These are phyloP conservation scores for Violaceomyces palustris DNA, from an alignment of 1,284 basidiomycete species.

Conservation along the genomic window DNA sequence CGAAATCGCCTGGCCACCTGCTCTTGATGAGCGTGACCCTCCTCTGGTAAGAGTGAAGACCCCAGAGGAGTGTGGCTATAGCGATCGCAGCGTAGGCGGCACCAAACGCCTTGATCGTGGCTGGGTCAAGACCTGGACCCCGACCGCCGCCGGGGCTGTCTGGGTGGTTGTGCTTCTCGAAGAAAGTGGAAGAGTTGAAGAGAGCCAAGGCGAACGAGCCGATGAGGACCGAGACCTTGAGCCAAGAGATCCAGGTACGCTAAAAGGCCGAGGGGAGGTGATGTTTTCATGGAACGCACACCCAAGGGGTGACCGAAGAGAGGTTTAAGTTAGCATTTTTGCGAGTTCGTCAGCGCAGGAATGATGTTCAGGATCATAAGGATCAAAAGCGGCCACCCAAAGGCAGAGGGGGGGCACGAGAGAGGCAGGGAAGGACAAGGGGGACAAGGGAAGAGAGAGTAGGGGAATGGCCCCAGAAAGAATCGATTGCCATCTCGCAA, in stretches of 20 bases:
- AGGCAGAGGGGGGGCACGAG: no score
- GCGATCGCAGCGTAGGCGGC: constrained; percentile 73
- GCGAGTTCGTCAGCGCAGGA: no score
- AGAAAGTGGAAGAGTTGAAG: constrained; percentile 69
- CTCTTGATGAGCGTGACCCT: constrained; percentile 85
- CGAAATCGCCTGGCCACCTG: constrained; percentile 85
- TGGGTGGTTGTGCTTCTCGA: constrained; percentile 28
- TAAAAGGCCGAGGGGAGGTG: constrained; percentile 1
- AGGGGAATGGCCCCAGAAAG: no score
- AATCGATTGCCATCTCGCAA: no score
- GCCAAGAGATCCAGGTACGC: constrained; percentile 77
- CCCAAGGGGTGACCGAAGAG: no score
- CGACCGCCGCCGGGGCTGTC: background rate
- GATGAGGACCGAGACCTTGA: constrained; percentile 77
- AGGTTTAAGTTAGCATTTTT: no score
- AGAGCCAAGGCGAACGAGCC: constrained; percentile 81
- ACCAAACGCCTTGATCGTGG: constrained; percentile 71
- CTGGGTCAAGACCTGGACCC: constrained; percentile 4
- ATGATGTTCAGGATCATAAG: no score
- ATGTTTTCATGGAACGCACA: no score
- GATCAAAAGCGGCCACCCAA: no score
- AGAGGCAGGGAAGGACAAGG: no score
- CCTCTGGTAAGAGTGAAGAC: constrained; percentile 78
- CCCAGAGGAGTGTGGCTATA: constrained; percentile 61
- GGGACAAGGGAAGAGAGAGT: no score